These are phyloP conservation scores for Salix suchowensis DNA, from an alignment of 345 rosid genomes.

Conservation along the genomic window DNA sequence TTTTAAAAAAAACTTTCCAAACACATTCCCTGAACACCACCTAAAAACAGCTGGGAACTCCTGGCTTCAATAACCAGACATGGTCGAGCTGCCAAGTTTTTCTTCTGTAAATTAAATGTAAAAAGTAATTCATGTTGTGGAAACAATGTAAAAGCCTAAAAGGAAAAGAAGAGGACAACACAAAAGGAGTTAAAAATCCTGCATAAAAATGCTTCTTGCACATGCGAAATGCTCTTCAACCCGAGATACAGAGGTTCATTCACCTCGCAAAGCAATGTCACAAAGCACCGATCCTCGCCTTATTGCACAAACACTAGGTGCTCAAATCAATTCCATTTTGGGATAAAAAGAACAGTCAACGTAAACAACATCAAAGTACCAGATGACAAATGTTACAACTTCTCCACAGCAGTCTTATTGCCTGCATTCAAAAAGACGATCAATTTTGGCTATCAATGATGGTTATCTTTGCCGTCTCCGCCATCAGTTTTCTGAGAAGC, in stretches of 20 bases:
- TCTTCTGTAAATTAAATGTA: neutral
- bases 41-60: too few species aligned
- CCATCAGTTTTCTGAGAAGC: constrained; percentile 54
- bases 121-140: neutral
- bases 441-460: constrained; percentile 33
- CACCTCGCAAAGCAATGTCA: neutral
- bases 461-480: constrained; percentile 37
- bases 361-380: neutral
- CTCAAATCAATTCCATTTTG: neutral
- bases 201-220: too few species aligned
- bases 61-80: neutral
- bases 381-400: constrained; percentile 15
- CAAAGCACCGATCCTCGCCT: neutral
- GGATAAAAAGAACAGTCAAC: constrained; percentile 4
- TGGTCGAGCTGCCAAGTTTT: neutral
- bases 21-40: too few species aligned
- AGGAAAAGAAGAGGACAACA: neutral
- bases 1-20: too few species aligned
- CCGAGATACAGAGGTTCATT: neutral
- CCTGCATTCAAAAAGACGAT: constrained; percentile 13
- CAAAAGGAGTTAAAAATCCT: neutral
- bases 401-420: constrained; percentile 33
- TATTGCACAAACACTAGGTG: constrained; percentile 10
- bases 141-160: neutral
- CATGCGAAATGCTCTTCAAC: neutral